Evolutionary conservation across 768 basidiomycete species (phyloP).

Genomic region (Mycena floridula): DNA sequence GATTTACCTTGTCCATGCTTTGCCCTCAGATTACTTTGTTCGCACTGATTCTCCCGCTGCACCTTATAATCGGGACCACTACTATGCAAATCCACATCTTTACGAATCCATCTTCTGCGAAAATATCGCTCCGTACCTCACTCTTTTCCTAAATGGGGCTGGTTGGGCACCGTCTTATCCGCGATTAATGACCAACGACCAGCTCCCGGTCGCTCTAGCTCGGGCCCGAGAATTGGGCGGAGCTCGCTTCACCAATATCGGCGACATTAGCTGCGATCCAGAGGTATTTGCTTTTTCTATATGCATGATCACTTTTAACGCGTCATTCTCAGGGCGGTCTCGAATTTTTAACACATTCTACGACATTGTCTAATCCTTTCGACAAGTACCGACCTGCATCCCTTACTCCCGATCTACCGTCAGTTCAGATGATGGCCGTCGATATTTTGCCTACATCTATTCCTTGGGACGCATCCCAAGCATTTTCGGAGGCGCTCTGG

Average conservation of each 20-base stretch:
- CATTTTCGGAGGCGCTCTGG: slow-evolving; percentile 62
- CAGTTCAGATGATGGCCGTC: slow-evolving; percentile 79
- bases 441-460: slow-evolving; percentile 88
- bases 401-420: slow-evolving; percentile 40
- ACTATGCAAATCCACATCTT: slow-evolving; percentile 63
- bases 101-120: slow-evolving; percentile 67
- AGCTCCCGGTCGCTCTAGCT: slow-evolving; percentile 45
- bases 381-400: slow-evolving; percentile 42
- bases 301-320: background rate
- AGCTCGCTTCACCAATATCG: slow-evolving; percentile 63
- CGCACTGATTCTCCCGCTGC: slow-evolving; percentile 38
- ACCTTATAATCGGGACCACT: slow-evolving; percentile 57
- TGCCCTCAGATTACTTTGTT: slow-evolving; percentile 63
- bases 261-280: slow-evolving; percentile 90
- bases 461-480: slow-evolving; percentile 72
- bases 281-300: slow-evolving; percentile 35
- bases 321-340: slow-evolving; percentile 61
- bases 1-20: slow-evolving; percentile 75
- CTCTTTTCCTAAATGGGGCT: slow-evolving; percentile 79
- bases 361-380: slow-evolving; percentile 75
- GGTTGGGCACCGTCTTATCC: slow-evolving; percentile 82
- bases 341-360: slow-evolving; percentile 71
- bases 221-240: slow-evolving; percentile 44
- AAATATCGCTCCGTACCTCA: slow-evolving; percentile 77
- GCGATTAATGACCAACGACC: slow-evolving; percentile 65